A percentile compares a stretch with the other conserved stretches of the same genome.
phyloP scores from a whole-genome alignment of 1,139 yeast species.

The Kodamaea plutei region DNA sequence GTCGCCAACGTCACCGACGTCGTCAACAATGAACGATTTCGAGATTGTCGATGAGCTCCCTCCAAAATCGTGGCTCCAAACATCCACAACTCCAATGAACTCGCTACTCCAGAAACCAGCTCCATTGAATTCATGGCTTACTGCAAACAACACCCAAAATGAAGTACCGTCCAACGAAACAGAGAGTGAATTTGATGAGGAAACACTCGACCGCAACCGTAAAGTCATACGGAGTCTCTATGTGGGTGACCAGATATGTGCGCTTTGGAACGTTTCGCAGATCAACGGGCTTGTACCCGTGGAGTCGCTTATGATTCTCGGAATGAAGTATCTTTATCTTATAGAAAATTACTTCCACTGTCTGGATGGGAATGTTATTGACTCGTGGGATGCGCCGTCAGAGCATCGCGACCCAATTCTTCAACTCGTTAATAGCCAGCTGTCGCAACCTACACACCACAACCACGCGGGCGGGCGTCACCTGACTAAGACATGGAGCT shows the following conservation, averaged over 20 bases:
- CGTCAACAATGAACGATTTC: neutral
- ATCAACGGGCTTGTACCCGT: conserved; percentile 68
- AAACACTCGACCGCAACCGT: conserved; percentile 63
- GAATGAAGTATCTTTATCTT: conserved; percentile 58
- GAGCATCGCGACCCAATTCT: conserved; percentile 63
- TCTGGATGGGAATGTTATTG: conserved; percentile 58
- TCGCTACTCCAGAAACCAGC: no score
- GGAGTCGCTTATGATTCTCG: conserved; percentile 71
- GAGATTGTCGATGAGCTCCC: neutral
- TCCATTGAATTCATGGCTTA: no score
- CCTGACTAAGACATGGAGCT: conserved; percentile 51
- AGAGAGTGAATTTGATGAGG: conserved; percentile 27
- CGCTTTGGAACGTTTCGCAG: conserved; percentile 72
- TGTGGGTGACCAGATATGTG: conserved; percentile 65
- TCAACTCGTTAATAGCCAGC: conserved; percentile 47
- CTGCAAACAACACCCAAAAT: neutral
- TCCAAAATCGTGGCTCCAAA: neutral
- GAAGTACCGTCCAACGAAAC: conserved; percentile 1
- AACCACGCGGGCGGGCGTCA: conserved; percentile 22
- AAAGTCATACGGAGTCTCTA: conserved; percentile 65
- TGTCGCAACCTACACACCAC: conserved; percentile 10
- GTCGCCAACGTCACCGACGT: neutral
- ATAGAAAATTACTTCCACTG: conserved; percentile 66
- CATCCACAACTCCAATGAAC: neutral
- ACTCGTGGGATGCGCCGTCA: conserved; percentile 61